These are phyloP conservation scores for Plasmodium gallinaceum DNA, from an alignment of 169 alveolate species.

Conservation along the genomic window DNA sequence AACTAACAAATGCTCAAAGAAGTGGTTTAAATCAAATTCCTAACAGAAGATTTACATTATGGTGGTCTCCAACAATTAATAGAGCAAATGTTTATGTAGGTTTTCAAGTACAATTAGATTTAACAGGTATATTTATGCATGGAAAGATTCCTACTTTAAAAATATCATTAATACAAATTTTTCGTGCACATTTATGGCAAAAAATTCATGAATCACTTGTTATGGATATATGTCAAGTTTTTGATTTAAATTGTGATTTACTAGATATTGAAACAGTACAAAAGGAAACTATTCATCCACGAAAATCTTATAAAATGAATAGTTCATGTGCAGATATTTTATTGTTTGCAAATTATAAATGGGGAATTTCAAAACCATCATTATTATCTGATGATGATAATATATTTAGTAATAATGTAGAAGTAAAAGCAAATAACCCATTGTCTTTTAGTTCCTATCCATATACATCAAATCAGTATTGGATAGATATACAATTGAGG, in stretches of 20 bases:
- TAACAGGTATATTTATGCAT: slow-evolving; percentile 99
- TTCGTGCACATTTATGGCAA: slow-evolving; percentile 99
- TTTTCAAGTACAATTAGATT: slow-evolving; percentile 99
- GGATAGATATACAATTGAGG: slow-evolving; percentile 99
- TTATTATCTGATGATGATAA: slow-evolving; percentile 94
- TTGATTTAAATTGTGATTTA: slow-evolving; percentile 98
- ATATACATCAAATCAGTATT: slow-evolving; percentile 89
- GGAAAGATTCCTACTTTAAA: slow-evolving; percentile 99
- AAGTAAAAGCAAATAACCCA: slow-evolving; percentile 77
- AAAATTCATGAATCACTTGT: slow-evolving; percentile 99
- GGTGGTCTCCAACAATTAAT: slow-evolving; percentile 99
- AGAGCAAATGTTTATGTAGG: slow-evolving; percentile 99
- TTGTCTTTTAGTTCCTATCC: slow-evolving; percentile 56
- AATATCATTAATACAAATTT: slow-evolving; percentile 98
- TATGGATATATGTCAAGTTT: slow-evolving; percentile 99
- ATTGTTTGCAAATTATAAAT: slow-evolving; percentile 97
- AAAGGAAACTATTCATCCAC: slow-evolving; percentile 99
- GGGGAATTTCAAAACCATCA: slow-evolving; percentile 98
- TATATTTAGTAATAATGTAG: slow-evolving; percentile 91
- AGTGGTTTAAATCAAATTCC: slow-evolving; percentile 99
- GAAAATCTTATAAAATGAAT: slow-evolving; percentile 99
- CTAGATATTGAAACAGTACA: slow-evolving; percentile 99
- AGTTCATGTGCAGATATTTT: slow-evolving; percentile 99
- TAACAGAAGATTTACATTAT: slow-evolving; percentile 99
- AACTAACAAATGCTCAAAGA: slow-evolving; percentile 99